phyloP scores from a whole-genome alignment of 495 filamentous ascomycete species.

The Endocarpon pusillum region DNA sequence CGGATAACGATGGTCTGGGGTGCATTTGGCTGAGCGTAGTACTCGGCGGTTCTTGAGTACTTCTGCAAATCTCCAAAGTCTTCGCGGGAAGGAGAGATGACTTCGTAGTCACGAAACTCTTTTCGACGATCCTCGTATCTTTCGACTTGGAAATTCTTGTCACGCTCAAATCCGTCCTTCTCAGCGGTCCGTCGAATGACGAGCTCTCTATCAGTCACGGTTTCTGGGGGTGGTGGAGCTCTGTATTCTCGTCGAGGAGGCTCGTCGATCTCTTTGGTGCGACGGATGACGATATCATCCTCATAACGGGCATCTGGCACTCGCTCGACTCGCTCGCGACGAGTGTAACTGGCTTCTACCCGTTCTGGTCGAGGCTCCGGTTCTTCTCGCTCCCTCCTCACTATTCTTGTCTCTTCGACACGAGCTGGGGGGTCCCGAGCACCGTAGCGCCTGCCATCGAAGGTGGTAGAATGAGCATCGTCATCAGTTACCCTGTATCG shows the following conservation, averaged over 20 bases:
- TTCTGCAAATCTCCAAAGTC: constrained; percentile 36
- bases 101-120: constrained; percentile 41
- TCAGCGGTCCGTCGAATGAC: constrained; percentile 33
- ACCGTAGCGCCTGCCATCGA: constrained; percentile 22
- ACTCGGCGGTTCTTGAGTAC: constrained; percentile 51
- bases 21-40: constrained; percentile 41
- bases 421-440: constrained; percentile 10
- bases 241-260: too few species aligned
- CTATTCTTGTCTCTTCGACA: constrained; percentile 11
- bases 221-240: too few species aligned
- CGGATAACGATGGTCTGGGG: constrained; percentile 51
- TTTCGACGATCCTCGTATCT: constrained; percentile 11
- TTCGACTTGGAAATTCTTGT: constrained; percentile 24
- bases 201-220: constrained; percentile 22
- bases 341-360: constrained; percentile 19
- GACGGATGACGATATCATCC: constrained; percentile 33
- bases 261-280: constrained; percentile 27
- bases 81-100: constrained; percentile 7
- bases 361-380: constrained; percentile 7
- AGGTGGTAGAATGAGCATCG: constrained; percentile 24
- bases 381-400: constrained; percentile 5
- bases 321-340: constrained; percentile 23
- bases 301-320: constrained; percentile 24
- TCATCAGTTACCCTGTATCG: constrained; percentile 33
- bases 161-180: constrained; percentile 29